Evolutionary conservation across 139 green algal species (phyloP).

Genomic region (Nannochloris sp.): DNA sequence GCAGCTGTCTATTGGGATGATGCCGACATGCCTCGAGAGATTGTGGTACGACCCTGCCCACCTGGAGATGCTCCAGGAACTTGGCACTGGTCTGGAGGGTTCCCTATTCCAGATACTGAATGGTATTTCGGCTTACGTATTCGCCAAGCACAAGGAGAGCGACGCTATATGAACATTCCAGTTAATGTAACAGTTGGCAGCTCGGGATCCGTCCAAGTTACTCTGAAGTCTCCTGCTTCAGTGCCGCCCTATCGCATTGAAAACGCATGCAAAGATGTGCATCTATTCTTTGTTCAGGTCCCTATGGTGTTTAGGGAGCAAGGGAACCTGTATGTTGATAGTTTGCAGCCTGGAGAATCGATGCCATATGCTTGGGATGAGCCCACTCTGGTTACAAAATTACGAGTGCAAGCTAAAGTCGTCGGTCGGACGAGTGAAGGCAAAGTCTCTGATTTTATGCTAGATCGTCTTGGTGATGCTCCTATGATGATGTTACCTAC

Average conservation of each 20-base stretch:
- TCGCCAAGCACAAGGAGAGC: constrained; percentile 13
- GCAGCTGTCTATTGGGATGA: constrained; percentile 70
- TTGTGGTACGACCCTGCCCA: constrained; percentile 54
- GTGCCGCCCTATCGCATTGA: constrained; percentile 68
- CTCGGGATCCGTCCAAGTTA: constrained; percentile 48
- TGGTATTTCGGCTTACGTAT: constrained; percentile 75
- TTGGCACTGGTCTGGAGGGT: constrained; percentile 60
- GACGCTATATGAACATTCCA: constrained; percentile 68
- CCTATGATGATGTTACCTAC: constrained; percentile 34
- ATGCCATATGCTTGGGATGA: constrained; percentile 86
- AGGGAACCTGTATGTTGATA: constrained; percentile 19
- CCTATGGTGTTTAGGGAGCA: constrained; percentile 1
- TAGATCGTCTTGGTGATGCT: constrained; percentile 39
- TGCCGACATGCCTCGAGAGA: constrained; percentile 30
- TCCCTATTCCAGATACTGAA: constrained; percentile 49
- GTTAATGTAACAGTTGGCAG: constrained; percentile 74
- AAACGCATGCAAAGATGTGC: constrained; percentile 66
- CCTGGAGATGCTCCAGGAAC: constrained; percentile 7
- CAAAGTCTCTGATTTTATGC: constrained; percentile 27
- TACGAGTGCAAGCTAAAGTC: constrained; percentile 34
- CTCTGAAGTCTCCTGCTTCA: constrained; percentile 40
- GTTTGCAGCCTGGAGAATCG: constrained; percentile 19
- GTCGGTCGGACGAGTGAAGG: background rate
- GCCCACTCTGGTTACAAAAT: constrained; percentile 39
- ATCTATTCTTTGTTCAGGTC: constrained; percentile 53